Percentiles rank a stretch among this genome's conserved stretches.
Evolutionary conservation across 768 basidiomycete genomes (phyloP).

Genomic region (Xanthoconium purpureum): DNA sequence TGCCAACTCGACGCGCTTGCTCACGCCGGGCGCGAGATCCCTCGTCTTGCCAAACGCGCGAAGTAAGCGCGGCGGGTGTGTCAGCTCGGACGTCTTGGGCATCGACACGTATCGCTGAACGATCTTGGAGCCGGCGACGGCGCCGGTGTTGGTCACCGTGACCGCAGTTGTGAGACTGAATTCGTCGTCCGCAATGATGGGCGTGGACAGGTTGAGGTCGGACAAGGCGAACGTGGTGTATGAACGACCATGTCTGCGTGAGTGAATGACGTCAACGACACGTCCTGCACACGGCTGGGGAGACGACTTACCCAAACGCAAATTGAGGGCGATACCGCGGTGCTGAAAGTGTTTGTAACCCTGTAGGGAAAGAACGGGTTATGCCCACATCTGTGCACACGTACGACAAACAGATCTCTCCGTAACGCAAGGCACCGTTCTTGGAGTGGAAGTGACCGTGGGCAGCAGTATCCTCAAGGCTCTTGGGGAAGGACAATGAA

Average conservation of each 20-base stretch:
- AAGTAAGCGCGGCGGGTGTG: slow-evolving; percentile 58
- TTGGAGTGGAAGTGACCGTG: slow-evolving; percentile 69
- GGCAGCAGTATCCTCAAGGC: slow-evolving; percentile 66
- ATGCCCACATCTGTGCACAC: not conserved
- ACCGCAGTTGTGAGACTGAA: slow-evolving; percentile 48
- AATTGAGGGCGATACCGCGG: slow-evolving; percentile 57
- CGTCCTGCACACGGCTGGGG: not conserved
- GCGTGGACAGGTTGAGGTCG: slow-evolving; percentile 48
- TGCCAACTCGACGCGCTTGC: slow-evolving; percentile 37
- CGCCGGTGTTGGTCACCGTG: slow-evolving; percentile 63
- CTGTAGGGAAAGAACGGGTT: slow-evolving; percentile 18
- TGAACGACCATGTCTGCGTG: slow-evolving; percentile 62
- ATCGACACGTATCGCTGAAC: slow-evolving; percentile 78
- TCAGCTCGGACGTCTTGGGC: slow-evolving; percentile 39
- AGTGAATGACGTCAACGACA: not conserved
- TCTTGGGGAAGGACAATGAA: slow-evolving; percentile 75
- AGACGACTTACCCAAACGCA: slow-evolving; percentile 61
- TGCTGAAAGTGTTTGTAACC: slow-evolving; percentile 78
- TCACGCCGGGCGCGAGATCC: slow-evolving; percentile 46
- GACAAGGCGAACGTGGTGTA: slow-evolving; percentile 68
- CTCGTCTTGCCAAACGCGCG: slow-evolving; percentile 63
- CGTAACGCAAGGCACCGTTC: slow-evolving; percentile 49
- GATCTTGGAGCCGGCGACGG: slow-evolving; percentile 58
- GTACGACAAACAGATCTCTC: slow-evolving; percentile 33
- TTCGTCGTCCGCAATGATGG: slow-evolving; percentile 37